Evolutionary conservation across 164 flowering plant genomes (phyloP), one percentile per base, ranked within the genome.

Genomic region (Taxillus chinensis): DNA sequence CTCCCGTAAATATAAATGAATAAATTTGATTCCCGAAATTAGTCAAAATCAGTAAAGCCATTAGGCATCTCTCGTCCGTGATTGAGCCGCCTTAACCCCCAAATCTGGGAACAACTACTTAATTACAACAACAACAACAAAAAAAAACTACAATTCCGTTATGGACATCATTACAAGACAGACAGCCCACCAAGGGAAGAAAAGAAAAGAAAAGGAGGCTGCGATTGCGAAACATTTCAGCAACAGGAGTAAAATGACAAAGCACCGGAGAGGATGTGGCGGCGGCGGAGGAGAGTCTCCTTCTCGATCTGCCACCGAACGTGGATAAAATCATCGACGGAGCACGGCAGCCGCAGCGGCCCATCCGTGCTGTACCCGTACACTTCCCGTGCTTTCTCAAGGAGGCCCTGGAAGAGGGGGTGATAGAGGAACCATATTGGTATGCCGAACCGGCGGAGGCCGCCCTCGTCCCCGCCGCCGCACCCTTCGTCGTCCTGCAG

Each of bases 371-470:
- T 80, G 70, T 75, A 85, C 6, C 90, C 90, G 55, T 79, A 85
- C 37, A 77, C 70, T 58, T 85, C 90, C 5, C 75, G 75, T 8
- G 86, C 79, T 67, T 73, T 73, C 52, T 85, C 90, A 8, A 85
- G 72, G 17, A 82, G 82, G 48, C 53, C 50, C 61, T 73, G 73
- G 64, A 85, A 78, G 2, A 77, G 75, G 37, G 88, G 84, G 42
- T 86, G 82, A 46, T 80, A 75, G 9, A 86, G 72, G 62, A 80
- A 82, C 0, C 82, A 74, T 39, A 86, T 86, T 8, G 88, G 91
- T 7, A 86, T 82, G 4, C 72, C 78, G 54, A 83, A 80, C n/a
- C 83, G 56, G 39, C 75, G 80, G 40, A 70, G 62, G 2, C 77
- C 76, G 4, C 70, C 77, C n/a, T 69, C 83, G 10, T 77, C 82